Base-by-base conservation (phyloP, 2,329 filamentous ascomycete genomes). In the Sordariomycetes sp. region DNA sequence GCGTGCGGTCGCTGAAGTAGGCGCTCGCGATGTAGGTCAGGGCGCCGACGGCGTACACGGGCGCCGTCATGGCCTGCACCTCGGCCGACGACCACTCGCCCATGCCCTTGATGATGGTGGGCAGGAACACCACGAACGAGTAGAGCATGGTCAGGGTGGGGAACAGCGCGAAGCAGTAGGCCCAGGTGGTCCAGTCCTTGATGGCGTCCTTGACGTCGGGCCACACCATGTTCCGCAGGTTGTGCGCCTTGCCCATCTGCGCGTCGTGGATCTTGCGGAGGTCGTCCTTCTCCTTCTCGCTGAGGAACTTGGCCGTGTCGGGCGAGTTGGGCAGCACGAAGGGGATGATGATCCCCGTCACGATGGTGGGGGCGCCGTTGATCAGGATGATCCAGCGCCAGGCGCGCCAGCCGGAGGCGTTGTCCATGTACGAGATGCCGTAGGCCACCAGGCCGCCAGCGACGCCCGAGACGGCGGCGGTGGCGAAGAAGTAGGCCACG, bases 381-480 rank as follows among this genome's bases (percentile, higher is more conserved):
- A 83, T 67, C 58, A 82, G 79, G 67, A 87, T 74, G 60, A 87
- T 83, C 85, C 84, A 88, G 54, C 85, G 71, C 85, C 85, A 88
- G 1, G 81, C 85, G n/a, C 73, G 68, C 60, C 79, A 74, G 1
- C 82, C 83, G 0, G 72, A 70, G 11, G 79, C 65, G 1, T 82
- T 82, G 59, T 86, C 78, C 75, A 88, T 83, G 64, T 80, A 80
- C 0, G 81, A 81, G 60, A 87, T 85, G 0, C 74, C 83, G 58
- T 84, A 87, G 0, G 85, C 85, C 0, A 88, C 74, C 0, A 88
- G 73, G 0, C 85, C 85, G 24, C 85, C 84, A 55, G 76, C 84
- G 1, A 83, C 83, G 6, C 85, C 85, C 0, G 84, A 81, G 1
- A 86, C 69, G 0, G 85, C 83, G 1, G 83, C 78, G 2, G 75